Percentiles rank a stretch among this genome's conserved stretches.
phyloP scores from a whole-genome alignment of 163 green algal species.

The Scenedesmus sp. region DNA sequence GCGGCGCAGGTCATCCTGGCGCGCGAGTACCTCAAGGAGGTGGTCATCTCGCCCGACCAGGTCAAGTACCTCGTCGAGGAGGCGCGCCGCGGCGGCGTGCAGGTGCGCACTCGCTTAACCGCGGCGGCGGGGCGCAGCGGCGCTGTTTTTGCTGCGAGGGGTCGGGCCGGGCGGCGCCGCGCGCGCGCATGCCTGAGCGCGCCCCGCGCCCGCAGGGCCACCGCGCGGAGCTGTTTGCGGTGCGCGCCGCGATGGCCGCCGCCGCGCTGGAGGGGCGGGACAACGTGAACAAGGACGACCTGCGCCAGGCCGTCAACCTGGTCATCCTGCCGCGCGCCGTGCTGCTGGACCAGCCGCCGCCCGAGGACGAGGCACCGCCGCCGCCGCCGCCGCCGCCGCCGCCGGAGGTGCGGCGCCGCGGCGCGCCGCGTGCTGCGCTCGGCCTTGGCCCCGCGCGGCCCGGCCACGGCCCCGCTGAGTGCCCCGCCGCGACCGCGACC shows the following conservation, averaged over 20 bases:
- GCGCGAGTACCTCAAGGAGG: constrained; percentile 95
- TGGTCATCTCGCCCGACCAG: constrained; percentile 91
- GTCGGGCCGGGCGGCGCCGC: no score
- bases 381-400: constrained; percentile 91
- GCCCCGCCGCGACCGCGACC: no score
- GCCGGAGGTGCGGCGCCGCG: constrained; percentile 43
- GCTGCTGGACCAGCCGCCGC: constrained; percentile 77
- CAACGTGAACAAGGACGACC: constrained; percentile 74
- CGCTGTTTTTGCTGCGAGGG: no score
- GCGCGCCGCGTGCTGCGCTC: no score
- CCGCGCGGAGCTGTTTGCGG: constrained; percentile 95
- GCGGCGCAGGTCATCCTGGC: constrained; percentile 90
- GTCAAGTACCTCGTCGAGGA: constrained; percentile 95
- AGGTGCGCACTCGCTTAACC: no score
- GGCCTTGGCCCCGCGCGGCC: no score
- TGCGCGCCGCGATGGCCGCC: constrained; percentile 86
- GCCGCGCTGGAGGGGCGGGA: constrained; percentile 92
- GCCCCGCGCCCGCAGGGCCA: constrained; percentile 76
- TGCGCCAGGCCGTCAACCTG: constrained; percentile 86
- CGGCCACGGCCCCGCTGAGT: no score
- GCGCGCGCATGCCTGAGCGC: not conserved
- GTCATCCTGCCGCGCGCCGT: constrained; percentile 94
- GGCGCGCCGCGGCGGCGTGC: constrained; percentile 81
- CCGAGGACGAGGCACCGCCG: constrained; percentile 81
- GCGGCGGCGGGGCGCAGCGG: no score